Conservation (phyloP, 805 yeast genomes). For the Yarrowia sp. region DNA sequence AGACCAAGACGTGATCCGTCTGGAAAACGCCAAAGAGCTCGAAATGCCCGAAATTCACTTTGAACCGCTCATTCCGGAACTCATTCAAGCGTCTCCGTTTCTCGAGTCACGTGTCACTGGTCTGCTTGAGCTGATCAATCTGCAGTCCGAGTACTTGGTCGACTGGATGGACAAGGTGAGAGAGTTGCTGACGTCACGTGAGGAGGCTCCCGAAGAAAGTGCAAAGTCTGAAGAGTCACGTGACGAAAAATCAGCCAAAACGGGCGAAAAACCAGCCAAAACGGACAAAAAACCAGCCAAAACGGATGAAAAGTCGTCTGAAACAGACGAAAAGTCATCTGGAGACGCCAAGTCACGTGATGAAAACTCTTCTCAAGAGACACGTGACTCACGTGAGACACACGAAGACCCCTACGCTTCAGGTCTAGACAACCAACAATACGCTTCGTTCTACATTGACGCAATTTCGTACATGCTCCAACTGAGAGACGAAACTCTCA, state of each 20-base stretch:
- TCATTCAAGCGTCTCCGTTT: neutral
- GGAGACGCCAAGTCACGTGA: neutral
- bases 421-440: constrained; percentile 7
- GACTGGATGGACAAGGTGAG: neutral
- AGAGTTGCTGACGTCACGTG: neutral
- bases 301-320: neutral
- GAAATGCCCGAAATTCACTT: neutral
- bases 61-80: neutral
- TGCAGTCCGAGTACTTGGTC: neutral
- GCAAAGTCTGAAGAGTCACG: neutral
- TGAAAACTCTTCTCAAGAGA: neutral
- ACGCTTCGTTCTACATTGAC: neutral
- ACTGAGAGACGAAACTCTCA: constrained; percentile 3
- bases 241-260: neutral
- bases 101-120: neutral
- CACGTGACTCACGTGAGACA: neutral
- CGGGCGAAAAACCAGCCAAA: neutral
- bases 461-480: neutral
- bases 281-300: neutral
- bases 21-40: neutral
- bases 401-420: neutral
- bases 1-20: neutral
- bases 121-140: neutral
- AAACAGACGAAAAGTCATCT: neutral
- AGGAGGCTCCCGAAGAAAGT: neutral